Evolutionary conservation across 371 early-diverging fungal species (phyloP).

Genomic region (Thermomucor indicae-seudaticae): DNA sequence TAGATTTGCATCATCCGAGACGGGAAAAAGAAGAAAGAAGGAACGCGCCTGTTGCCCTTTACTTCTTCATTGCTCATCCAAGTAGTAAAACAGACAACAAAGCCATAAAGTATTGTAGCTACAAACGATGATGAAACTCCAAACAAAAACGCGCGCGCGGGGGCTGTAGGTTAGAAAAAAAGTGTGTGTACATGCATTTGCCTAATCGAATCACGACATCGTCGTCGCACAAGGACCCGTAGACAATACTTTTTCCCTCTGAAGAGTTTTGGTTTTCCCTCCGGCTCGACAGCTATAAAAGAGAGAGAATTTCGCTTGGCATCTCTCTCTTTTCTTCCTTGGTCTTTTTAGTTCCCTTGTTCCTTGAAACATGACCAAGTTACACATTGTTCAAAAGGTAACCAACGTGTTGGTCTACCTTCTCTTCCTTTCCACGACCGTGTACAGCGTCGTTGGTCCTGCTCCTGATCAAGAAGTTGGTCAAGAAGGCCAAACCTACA

Average conservation of each 20-base stretch:
- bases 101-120: too few species aligned
- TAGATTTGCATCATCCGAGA: constrained; percentile 8
- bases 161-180: too few species aligned
- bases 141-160: too few species aligned
- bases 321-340: constrained; percentile 7
- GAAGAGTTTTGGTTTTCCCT: neutral
- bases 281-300: neutral
- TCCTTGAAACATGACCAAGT: constrained; percentile 17
- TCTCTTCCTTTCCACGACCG: constrained; percentile 58
- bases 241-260: too few species aligned
- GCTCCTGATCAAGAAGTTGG: constrained; percentile 22
- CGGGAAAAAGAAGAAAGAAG: neutral
- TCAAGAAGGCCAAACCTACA: constrained; percentile 41
- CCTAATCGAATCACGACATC: too few species aligned
- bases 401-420: constrained; percentile 68
- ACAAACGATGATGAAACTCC: too few species aligned
- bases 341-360: constrained; percentile 6
- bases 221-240: too few species aligned
- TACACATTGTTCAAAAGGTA: constrained; percentile 50
- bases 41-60: neutral
- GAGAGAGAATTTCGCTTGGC: too few species aligned
- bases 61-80: too few species aligned
- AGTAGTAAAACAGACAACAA: too few species aligned
- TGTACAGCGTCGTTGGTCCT: constrained; percentile 56
- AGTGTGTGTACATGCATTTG: too few species aligned